Evolutionary conservation across 805 yeast genomes (phyloP), one percentile per base, ranked within the genome.

Genomic region (Starmera amethionina): DNA sequence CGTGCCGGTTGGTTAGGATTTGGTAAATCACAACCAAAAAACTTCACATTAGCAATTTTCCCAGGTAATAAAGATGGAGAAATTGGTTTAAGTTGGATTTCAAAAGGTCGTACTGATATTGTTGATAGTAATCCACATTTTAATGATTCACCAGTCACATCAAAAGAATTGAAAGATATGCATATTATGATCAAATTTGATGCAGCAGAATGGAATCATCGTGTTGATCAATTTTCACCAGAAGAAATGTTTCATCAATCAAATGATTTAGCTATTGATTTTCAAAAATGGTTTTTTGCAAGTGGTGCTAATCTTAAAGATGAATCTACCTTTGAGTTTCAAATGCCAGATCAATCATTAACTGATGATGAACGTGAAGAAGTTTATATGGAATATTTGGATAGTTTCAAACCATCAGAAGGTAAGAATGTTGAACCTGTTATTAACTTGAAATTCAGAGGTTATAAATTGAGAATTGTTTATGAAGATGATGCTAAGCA

Each of bases 21-120:
- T 7, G 27, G 27, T 22, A 22, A 8, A 22, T 6, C 9, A 8
- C 7, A 22, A 22, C 27, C 27, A 22, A 38, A 36, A 38, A 38
- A 38, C 18, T 19, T 33, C 12, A 27, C 40, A 5, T n/a, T 38
- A 25, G 40, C 40, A 8, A 34, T 38, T 3, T 38, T 34, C 29
- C 32, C 37, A 19, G 40, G 40, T 14, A 38, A 38, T 19, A 38
- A 38, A 27, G 30, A 14, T 18, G n/a, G 16, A 7, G 40, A 38
- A 34, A 18, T 38, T 29, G 40, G 40, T 2, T 29, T 38, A 9
- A 38, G 40, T 30, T 30, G 34, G 14, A 29, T 38, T 9, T 38
- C 40, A n/a, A 34, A 29, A 11, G 37, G 36, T 18, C 34, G 40
- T 36, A 22, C 27, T 22, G 40, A 34, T 14, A 30, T 31, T 7